These are phyloP conservation scores for Yarrowia sp. DNA, from an alignment of 805 yeast genomes.

Conservation along the genomic window DNA sequence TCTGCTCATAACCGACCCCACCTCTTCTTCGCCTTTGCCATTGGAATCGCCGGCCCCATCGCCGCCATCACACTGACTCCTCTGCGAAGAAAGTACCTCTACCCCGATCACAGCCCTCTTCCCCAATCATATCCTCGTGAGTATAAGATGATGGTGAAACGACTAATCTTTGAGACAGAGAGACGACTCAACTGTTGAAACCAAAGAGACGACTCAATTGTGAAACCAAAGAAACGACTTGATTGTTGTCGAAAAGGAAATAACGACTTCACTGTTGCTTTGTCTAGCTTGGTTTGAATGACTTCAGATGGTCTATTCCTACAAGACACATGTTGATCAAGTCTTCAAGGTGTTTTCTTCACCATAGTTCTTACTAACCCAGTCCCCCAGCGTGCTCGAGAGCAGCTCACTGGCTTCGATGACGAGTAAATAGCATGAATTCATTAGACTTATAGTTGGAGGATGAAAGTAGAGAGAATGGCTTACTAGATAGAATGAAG, in stretches of 20 bases:
- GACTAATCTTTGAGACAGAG: background rate
- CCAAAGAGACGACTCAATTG: too few species aligned
- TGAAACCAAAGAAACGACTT: too few species aligned
- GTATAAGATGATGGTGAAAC: slow-evolving; percentile 53
- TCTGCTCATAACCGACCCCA: slow-evolving; percentile 81
- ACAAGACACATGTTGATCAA: too few species aligned
- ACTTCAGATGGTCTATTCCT: too few species aligned
- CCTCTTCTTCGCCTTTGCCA: slow-evolving; percentile 65
- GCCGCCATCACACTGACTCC: slow-evolving; percentile 67
- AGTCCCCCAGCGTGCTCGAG: slow-evolving; percentile 47
- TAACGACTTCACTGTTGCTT: too few species aligned
- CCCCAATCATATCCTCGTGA: slow-evolving; percentile 58
- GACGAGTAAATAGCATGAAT: slow-evolving; percentile 45
- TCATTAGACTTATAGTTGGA: slow-evolving; percentile 32
- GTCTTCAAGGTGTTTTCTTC: too few species aligned
- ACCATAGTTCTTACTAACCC: slow-evolving; percentile 32
- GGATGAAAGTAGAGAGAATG: background rate
- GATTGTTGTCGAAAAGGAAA: too few species aligned
- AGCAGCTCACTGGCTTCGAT: slow-evolving; percentile 49
- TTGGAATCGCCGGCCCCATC: slow-evolving; percentile 73
- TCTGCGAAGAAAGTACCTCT: slow-evolving; percentile 70
- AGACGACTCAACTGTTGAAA: too few species aligned
- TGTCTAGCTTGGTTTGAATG: too few species aligned
- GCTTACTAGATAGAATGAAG: too few species aligned
- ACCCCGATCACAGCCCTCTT: slow-evolving; percentile 68